Evolutionary conservation across 495 filamentous ascomycete species (phyloP), one percentile per base, ranked within the genome.

Genomic region (Lasiosphaeria miniovina): DNA sequence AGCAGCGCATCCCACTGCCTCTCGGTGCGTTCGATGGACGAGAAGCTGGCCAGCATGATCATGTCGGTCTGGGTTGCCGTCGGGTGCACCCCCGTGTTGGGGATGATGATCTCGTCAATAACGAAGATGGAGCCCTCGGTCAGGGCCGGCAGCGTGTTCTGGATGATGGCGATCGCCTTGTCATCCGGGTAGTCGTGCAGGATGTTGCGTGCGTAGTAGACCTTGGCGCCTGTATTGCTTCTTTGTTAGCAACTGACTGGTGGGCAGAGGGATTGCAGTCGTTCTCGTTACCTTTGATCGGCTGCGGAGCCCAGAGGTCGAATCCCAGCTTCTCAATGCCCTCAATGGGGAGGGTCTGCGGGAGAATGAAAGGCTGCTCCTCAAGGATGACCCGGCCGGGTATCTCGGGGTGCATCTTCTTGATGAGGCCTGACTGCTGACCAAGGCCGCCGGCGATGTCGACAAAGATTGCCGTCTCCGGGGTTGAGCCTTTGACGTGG

Each of bases 381-480:
- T 86, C 80, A 3, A 84, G 57, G 1, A 86, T 62, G 24, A 87
- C 67, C 12, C 66, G 66, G 0, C 75, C 78, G 1, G 66, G 59
- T 0, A 82, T 60, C 11, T 70, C 41, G 0, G 75, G 77, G 31
- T 71, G 74, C 53, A 65, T 74, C 53, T 74, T 65, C 40, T 68
- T 71, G 11, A 85, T 74, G 4, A 65, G 69, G 24, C 68, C 65
- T 48, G 73, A 73, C 49, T 83, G 80, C n/a, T 84, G 78, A 8
- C 82, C 82, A 45, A 75, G 68, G 3, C 77, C 74, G 41, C 82
- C 79, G 5, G 81, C 80, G 0, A 84, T 68, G 51, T 85, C 80
- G 7, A 85, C 79, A 34, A 84, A 74, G 46, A 80, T 36, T 4
- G 63, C 48, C 4, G 48, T 59, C 12, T 62, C 60, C 33, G 52